These are phyloP conservation scores for Tephrocybe sp. DNA, from an alignment of 768 basidiomycete species.

Conservation along the genomic window DNA sequence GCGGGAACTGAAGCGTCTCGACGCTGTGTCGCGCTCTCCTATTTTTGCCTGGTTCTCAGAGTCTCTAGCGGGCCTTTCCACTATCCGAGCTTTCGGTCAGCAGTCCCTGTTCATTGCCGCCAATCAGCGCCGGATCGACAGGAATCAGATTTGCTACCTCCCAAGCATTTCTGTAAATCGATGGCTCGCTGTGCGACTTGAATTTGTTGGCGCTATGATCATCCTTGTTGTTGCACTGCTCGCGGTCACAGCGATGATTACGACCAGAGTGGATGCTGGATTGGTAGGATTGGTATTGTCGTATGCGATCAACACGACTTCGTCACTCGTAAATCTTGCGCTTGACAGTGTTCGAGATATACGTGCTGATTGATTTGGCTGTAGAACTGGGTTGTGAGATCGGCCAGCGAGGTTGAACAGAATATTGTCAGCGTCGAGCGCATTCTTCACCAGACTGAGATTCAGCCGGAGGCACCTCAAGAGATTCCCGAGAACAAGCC, in stretches of 20 bases:
- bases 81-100: conserved; percentile 80
- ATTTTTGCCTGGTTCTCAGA: conserved; percentile 92
- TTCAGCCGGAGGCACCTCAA: conserved; percentile 72
- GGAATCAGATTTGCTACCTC: conserved; percentile 80
- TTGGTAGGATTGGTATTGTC: conserved; percentile 84
- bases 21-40: conserved; percentile 86
- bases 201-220: conserved; percentile 80
- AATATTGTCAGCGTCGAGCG: conserved; percentile 90
- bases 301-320: conserved; percentile 82
- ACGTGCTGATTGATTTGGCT: neutral
- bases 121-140: conserved; percentile 76
- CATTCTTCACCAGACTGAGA: conserved; percentile 76
- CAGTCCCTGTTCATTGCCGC: conserved; percentile 64
- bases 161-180: conserved; percentile 75
- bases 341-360: neutral
- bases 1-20: conserved; percentile 85
- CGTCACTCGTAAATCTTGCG: conserved; percentile 59
- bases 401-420: conserved; percentile 86
- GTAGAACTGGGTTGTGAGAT: conserved; percentile 64
- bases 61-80: conserved; percentile 71
- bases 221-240: conserved; percentile 72
- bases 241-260: conserved; percentile 68
- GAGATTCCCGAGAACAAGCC: conserved; percentile 64
- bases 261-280: conserved; percentile 81
- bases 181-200: conserved; percentile 84